Conservation (phyloP, 2,329 filamentous ascomycete species). For the Elsinoe batatas region DNA sequence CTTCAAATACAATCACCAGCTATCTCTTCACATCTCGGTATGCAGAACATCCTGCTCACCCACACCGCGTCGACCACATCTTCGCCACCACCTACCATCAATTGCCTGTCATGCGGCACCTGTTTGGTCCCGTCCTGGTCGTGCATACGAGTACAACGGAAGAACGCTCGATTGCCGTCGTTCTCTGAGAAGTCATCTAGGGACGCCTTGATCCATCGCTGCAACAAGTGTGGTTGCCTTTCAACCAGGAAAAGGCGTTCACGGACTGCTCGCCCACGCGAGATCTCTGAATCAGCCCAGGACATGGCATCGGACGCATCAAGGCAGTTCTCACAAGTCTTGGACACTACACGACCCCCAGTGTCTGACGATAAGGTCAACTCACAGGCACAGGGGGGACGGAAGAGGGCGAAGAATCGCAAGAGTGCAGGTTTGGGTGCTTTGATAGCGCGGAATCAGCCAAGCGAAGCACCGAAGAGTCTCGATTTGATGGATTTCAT, state of each 20-base stretch:
- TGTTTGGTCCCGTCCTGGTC: conserved; percentile 30
- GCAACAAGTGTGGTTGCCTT: not conserved
- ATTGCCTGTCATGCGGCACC: conserved; percentile 30
- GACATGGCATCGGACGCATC: not conserved
- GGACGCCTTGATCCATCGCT: not conserved
- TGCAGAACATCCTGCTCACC: not conserved
- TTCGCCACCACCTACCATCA: not conserved
- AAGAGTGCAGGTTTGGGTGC: conserved; percentile 46
- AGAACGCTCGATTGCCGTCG: not conserved
- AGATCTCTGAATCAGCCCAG: not conserved
- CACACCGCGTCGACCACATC: not conserved
- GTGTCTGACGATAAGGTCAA: not conserved
- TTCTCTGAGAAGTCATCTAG: not conserved
- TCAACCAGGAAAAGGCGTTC: not conserved
- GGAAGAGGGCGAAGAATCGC: conserved; percentile 45
- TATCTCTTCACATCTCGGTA: conserved; percentile 13
- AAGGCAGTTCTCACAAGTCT: not conserved
- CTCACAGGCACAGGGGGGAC: conserved; percentile 19
- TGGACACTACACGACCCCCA: not conserved
- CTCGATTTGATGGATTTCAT: conserved; percentile 47
- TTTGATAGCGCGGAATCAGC: conserved; percentile 39
- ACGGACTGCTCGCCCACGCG: not conserved
- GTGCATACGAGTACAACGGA: conserved; percentile 14
- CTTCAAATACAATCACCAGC: conserved; percentile 12
- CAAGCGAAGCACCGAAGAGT: conserved; percentile 23